Evolutionary conservation across 1,284 basidiomycete genomes (phyloP), one percentile per base, ranked within the genome.

Genomic region (Chondrostereum purpureum): DNA sequence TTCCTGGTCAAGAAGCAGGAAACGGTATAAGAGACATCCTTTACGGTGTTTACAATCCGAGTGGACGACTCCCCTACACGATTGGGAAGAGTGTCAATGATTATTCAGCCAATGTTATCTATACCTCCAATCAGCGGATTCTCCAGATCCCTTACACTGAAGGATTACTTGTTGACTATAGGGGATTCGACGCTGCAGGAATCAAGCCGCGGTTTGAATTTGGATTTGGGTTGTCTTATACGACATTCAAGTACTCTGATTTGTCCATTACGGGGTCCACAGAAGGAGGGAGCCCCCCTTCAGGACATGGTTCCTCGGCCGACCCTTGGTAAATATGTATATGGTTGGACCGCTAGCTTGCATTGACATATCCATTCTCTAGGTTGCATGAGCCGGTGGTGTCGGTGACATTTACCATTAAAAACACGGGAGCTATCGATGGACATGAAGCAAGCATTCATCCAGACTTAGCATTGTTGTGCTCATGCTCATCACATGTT

Each of bases 1-100:
- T 82, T 14, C 78, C 81, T 13, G 86, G 85, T 16, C 83, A 87
- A 64, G 84, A 88, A 68, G 78, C 80, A 80, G 69, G 80, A 3
- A 83, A 83, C 54, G 63, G 73, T 3, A 60, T 87, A 10, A 72
- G 75, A 3, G 81, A 85, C 53, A 66, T 83, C 22, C 65, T 83
- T 3, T 83, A 72, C 52, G 80, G 80, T 13, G 68, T 62, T 10
- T 79, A 79, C 56, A 85, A 81, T 59, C 83, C 85, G 64, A 80
- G 73, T 66, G 65, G 75, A 58, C 64, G 70, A 49, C 59, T 85
- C 55, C 72, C 73, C 1, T 82, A 78, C 57, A 82, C 82, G 0
- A 80, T 84, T 50, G 82, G 73, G 22, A 79, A 79, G 60, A 65
- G 68, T 22, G 54, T 67, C 5, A 55, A 57, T 14, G 83, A 88